Conservation (phyloP, 257 asterid species). For the Penstemon davidsonii region DNA sequence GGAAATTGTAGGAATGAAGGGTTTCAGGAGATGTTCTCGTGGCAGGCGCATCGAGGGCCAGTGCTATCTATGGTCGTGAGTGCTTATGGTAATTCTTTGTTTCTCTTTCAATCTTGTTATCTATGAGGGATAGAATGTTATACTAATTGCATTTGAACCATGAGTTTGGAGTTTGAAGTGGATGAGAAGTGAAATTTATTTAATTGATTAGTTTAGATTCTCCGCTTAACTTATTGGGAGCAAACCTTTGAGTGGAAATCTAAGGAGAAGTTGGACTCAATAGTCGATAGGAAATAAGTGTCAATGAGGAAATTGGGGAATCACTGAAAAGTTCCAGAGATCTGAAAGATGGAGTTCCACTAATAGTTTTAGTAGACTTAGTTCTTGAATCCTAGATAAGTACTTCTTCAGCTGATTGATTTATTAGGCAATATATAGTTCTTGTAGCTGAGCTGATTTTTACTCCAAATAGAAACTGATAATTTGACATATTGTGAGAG, state of each 20-base stretch:
- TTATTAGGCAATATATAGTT: too few species aligned
- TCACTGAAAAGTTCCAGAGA: too few species aligned
- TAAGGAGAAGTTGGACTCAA: background rate
- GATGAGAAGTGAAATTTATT: background rate
- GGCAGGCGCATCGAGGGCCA: constrained; percentile 93
- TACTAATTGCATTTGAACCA: background rate
- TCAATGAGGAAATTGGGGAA: background rate
- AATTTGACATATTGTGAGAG: background rate
- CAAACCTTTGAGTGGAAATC: background rate
- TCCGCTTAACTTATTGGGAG: background rate
- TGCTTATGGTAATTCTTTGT: constrained; percentile 58
- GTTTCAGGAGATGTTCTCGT: constrained; percentile 64
- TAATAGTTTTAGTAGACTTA: too few species aligned
- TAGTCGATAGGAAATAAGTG: background rate
- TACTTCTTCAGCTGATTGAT: too few species aligned
- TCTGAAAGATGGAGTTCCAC: too few species aligned
- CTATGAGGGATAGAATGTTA: constrained; percentile 7
- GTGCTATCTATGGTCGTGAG: constrained; percentile 82
- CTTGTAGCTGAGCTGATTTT: too few species aligned
- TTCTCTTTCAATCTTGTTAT: constrained; percentile 15
- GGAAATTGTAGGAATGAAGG: constrained; percentile 38
- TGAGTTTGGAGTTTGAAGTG: background rate
- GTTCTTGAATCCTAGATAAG: too few species aligned
- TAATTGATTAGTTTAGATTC: background rate
- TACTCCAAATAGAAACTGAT: too few species aligned